These are phyloP conservation scores for Melanomma pulvis-pyrius DNA, from an alignment of 495 filamentous ascomycete species.

Conservation along the genomic window DNA sequence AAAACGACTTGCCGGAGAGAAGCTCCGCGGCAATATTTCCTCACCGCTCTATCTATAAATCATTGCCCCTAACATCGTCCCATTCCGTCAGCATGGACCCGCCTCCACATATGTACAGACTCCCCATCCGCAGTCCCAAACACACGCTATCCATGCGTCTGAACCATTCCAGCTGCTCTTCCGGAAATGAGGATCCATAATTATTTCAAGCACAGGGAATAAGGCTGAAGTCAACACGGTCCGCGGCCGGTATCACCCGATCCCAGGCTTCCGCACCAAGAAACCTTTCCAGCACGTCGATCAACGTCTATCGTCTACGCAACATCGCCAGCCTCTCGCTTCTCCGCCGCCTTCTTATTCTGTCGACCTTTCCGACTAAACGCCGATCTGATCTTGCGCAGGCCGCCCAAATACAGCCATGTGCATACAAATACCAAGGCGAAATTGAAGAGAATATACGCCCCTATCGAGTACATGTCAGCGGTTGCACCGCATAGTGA, in stretches of 20 bases:
- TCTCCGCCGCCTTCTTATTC: conserved; percentile 27
- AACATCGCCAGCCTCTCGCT: conserved; percentile 15
- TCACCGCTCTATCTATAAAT: neutral
- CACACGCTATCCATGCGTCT: neutral
- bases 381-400: conserved; percentile 27
- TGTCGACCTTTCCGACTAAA: conserved; percentile 25
- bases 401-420: conserved; percentile 36
- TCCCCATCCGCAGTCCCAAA: too few species aligned
- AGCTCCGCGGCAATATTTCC: neutral
- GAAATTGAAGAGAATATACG: conserved; percentile 40
- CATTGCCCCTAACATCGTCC: neutral
- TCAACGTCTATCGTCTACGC: conserved; percentile 9
- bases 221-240: neutral
- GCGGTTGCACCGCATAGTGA: neutral
- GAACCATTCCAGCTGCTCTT: neutral
- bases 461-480: conserved; percentile 17
- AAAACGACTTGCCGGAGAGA: neutral
- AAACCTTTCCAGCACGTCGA: neutral
- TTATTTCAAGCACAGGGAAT: neutral
- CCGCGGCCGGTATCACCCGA: conserved; percentile 11
- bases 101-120: neutral
- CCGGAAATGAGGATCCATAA: neutral
- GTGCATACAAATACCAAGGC: conserved; percentile 36
- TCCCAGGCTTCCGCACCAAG: neutral
- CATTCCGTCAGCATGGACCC: neutral